A percentile compares a stretch with the other conserved stretches of the same genome.
These are phyloP conservation scores for Podospora fimiseda DNA, from an alignment of 495 filamentous ascomycete genomes.

Conservation along the genomic window DNA sequence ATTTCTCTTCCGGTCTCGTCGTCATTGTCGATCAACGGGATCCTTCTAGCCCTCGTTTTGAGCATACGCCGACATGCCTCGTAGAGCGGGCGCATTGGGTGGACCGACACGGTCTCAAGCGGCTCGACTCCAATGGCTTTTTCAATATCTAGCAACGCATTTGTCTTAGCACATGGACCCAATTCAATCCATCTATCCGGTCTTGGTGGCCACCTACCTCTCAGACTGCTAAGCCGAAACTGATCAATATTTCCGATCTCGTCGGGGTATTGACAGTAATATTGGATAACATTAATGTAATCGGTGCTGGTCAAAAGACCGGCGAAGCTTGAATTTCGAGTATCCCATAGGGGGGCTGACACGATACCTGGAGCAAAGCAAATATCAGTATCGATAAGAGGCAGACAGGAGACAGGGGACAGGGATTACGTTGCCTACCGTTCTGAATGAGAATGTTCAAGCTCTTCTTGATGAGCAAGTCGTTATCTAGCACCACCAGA, in stretches of 20 bases:
- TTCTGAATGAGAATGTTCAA: constrained; percentile 95
- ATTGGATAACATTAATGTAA: constrained; percentile 98
- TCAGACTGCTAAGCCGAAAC: constrained; percentile 86
- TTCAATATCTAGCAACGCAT: constrained; percentile 68
- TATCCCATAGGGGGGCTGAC: constrained; percentile 96
- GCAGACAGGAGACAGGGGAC: background rate
- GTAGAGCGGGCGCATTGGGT: constrained; percentile 83
- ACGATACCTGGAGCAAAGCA: constrained; percentile 68
- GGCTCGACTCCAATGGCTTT: constrained; percentile 84
- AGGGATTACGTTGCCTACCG: constrained; percentile 48
- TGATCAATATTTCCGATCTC: constrained; percentile 84
- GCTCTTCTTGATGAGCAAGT: constrained; percentile 93
- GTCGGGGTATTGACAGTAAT: constrained; percentile 97
- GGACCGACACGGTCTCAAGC: constrained; percentile 91
- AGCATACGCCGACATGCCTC: constrained; percentile 95
- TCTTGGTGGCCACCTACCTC: constrained; percentile 55
- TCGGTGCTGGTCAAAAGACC: constrained; percentile 92
- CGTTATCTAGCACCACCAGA: constrained; percentile 91
- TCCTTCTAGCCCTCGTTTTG: constrained; percentile 82
- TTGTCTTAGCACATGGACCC: constrained; percentile 7
- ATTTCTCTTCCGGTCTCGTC: constrained; percentile 89
- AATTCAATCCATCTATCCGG: background rate
- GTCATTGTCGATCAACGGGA: constrained; percentile 89
- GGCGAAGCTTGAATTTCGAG: constrained; percentile 85
- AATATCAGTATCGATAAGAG: background rate